Base-by-base conservation (phyloP, 2,329 filamentous ascomycete species). In the Mycocentrospora acerina region DNA sequence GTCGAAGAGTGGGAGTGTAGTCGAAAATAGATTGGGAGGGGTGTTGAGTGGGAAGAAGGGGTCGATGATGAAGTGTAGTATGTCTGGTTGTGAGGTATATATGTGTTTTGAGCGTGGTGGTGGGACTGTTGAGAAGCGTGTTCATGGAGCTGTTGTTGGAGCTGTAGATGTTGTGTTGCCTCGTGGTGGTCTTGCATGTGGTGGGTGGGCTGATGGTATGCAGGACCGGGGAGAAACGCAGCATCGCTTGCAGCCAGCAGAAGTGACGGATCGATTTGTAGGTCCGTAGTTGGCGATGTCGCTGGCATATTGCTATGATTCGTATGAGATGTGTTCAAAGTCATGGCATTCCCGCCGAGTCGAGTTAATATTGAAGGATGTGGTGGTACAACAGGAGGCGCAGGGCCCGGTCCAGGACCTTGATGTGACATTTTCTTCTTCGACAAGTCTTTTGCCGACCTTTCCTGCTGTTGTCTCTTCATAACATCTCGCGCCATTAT, bases 401-500 rank as follows among this genome's bases (percentile, higher is more conserved):
- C 68, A 32, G 71, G 67, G 1, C 68, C 70, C 1, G 72, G 70
- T 1, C 70, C 70, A 4, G 70, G 69, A 4, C 70, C 71, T 35
- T 60, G 46, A 41, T 67, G 60, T 18, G 51, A 30, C 29, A 65
- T 56, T 51, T 69, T 72, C 59, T 66, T 70, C 38, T 71, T 71
- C 11, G 70, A 70, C 2, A 74, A 69, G 53, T 81, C 71, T 38
- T 75, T 73, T 49, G 79, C 80, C 1, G 72, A 73, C 42, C 80
- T 78, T 48, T 87, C 83, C 53, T 88, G 84, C 24, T 84, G 79
- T 36, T 86, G 74, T 32, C 88, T 77, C 68, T 90, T 90, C 77
- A 88, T 83, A 13, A 88, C 84, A 65, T 91, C 87, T 35, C 82
- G 77, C 35, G 85, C 85, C 3, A 93, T 69, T 0, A 86, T 74